Conservation (phyloP, 2,329 filamentous ascomycete genomes). For the Delphinella strobiligena region DNA sequence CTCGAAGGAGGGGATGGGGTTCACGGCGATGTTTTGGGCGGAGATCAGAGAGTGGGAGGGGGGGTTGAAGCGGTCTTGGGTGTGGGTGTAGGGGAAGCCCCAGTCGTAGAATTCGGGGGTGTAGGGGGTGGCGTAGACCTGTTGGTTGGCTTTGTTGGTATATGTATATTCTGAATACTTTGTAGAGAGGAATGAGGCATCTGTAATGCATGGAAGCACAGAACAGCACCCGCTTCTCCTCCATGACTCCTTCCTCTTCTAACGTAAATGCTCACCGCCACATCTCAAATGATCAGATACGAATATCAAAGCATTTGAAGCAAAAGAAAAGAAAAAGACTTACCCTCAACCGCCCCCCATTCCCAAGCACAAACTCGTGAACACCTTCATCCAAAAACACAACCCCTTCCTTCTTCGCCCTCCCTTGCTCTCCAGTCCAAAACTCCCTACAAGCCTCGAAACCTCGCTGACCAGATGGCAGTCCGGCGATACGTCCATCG, state of each 20-base stretch:
- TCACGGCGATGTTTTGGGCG: constrained; percentile 18
- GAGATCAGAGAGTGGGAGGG: constrained; percentile 13
- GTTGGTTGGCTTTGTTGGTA: not conserved
- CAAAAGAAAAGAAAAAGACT: constrained; percentile 1
- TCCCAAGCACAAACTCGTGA: constrained; percentile 33
- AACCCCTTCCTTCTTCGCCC: constrained; percentile 10
- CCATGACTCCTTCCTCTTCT: no score
- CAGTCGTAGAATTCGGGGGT: constrained; percentile 44
- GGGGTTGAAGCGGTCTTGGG: constrained; percentile 42
- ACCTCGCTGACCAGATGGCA: constrained; percentile 1
- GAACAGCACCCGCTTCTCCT: not conserved
- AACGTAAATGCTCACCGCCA: no score
- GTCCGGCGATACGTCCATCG: not conserved
- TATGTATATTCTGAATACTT: not conserved
- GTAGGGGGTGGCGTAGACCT: constrained; percentile 41
- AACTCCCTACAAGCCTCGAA: constrained; percentile 26
- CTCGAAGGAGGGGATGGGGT: constrained; percentile 22
- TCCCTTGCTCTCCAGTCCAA: constrained; percentile 29
- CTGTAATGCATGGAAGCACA: not conserved
- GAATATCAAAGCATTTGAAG: not conserved
- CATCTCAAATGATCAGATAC: not conserved
- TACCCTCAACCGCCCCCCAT: constrained; percentile 35
- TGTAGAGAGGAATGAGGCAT: no score
- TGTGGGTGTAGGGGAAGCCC: constrained; percentile 42
- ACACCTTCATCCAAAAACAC: constrained; percentile 39